Evolutionary conservation across 257 asterid species (phyloP), one percentile per base, ranked within the genome.

Genomic region (Marsdenia floribunda): DNA sequence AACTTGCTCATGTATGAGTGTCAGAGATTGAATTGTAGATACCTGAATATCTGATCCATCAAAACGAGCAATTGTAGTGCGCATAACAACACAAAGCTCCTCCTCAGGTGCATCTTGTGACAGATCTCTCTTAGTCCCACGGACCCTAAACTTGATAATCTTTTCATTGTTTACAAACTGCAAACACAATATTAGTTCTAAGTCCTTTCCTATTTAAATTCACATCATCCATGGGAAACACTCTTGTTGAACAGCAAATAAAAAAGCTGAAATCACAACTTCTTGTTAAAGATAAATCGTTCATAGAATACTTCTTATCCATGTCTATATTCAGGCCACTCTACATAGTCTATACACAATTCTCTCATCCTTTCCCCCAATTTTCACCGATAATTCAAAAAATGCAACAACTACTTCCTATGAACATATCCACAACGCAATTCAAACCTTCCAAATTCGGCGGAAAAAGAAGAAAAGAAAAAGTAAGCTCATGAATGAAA

Each of bases 31-130:
- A 60, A n/a, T 2, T 66, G 29, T 52, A 44, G 6, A 18, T 73
- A 95, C 98, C 98, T 87, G 92, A 76, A 95, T 87, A 71, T 92
- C 96, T 55, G 96, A 86, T 78, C 98, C 99, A 76, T 91, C 97
- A 80, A 94, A 85, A 21, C 97, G 93, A 69, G 96, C 97, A 84
- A 94, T 74, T 47, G 87, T 90, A 55, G 96, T 92, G 21, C 91
- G 84, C 96, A 90, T 87, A 80, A 94, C 96, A 69, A 89, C 83
- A 61, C 99, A 92, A 81, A 94, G 90, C 85, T 90, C 98, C 86
- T 92, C 96, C 8, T 88, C 79, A 0, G 96, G 83, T 54, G 87
- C 69, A 67, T 89, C 93, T 69, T 81, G 90, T 4, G 83, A 80
- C 26, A 81, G 77, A 75, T 90, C 96, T 71, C 85, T 86, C 83